Conservation (phyloP, 768 basidiomycete species). For the Hygrocybe coccinea region DNA sequence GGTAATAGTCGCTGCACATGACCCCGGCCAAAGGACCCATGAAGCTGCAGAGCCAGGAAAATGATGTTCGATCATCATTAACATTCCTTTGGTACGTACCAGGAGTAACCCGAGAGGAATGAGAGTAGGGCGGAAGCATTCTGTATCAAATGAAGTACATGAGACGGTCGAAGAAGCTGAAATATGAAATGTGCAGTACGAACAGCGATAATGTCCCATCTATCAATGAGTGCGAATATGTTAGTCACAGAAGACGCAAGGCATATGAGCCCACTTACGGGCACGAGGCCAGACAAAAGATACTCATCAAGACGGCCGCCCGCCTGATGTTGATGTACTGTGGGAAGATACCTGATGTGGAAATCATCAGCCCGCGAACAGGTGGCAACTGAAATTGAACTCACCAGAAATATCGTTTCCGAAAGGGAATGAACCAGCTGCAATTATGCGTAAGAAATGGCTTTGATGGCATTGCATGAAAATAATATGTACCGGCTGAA, state of each 20-base stretch:
- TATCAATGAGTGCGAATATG: neutral
- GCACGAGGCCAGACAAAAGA: constrained; percentile 7
- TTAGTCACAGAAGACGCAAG: neutral
- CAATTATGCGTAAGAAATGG: neutral
- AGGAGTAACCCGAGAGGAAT: constrained; percentile 8
- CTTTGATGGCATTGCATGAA: neutral
- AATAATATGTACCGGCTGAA: constrained; percentile 5
- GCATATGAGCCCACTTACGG: neutral
- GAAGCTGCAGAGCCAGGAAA: constrained; percentile 1
- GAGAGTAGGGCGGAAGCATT: constrained; percentile 6
- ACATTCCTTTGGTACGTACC: neutral
- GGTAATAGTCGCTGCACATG: constrained; percentile 10
- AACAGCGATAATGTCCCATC: constrained; percentile 10
- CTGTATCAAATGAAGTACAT: neutral
- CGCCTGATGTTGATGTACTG: constrained; percentile 10
- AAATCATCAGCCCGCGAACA: neutral
- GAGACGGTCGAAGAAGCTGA: neutral
- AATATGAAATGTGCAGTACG: neutral
- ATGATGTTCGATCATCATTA: neutral
- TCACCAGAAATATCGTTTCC: constrained; percentile 8
- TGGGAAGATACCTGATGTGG: constrained; percentile 1
- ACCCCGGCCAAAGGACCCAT: constrained; percentile 8
- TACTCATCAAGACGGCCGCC: constrained; percentile 7
- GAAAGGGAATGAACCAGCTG: constrained; percentile 9
- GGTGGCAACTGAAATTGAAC: neutral